Evolutionary conservation across 1,284 basidiomycete genomes (phyloP).

Genomic region (Coniferiporia sulphurascens): DNA sequence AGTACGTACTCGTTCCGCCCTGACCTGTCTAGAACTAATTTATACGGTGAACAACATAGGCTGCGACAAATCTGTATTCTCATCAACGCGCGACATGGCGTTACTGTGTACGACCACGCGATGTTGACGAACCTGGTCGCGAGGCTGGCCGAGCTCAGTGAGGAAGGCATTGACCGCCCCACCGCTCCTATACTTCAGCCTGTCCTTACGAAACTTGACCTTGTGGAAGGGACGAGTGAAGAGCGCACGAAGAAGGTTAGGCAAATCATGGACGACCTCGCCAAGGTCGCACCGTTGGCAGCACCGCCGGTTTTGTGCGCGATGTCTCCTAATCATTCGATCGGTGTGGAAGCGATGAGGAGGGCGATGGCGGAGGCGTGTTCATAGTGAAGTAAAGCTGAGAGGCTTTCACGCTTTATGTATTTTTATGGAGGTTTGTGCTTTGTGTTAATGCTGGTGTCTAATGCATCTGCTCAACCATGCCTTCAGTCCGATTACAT

Average conservation of each 20-base stretch:
- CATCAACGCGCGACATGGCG: constrained; percentile 60
- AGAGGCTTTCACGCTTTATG: neutral
- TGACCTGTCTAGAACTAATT: neutral
- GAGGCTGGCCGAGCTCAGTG: constrained; percentile 27
- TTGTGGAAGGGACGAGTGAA: constrained; percentile 28
- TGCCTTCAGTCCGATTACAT: too few relatives aligned
- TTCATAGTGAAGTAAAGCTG: constrained; percentile 19
- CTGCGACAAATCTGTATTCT: constrained; percentile 65
- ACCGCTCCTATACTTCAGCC: constrained; percentile 55
- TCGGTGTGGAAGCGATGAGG: constrained; percentile 55
- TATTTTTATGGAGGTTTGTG: neutral
- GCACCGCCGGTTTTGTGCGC: constrained; percentile 59
- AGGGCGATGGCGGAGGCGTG: constrained; percentile 56
- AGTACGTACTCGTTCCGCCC: constrained; percentile 38
- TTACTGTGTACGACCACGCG: constrained; percentile 48
- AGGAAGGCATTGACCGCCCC: constrained; percentile 33
- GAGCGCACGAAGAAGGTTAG: constrained; percentile 31
- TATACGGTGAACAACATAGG: constrained; percentile 31
- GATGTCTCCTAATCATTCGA: constrained; percentile 39
- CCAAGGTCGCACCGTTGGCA: constrained; percentile 53
- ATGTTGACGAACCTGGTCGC: constrained; percentile 55
- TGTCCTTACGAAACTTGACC: constrained; percentile 67
- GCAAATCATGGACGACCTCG: constrained; percentile 35
- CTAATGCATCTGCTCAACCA: neutral
- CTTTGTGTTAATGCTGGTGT: neutral